These are phyloP conservation scores for Solanum okadae DNA, from an alignment of 257 asterid species.

Conservation along the genomic window DNA sequence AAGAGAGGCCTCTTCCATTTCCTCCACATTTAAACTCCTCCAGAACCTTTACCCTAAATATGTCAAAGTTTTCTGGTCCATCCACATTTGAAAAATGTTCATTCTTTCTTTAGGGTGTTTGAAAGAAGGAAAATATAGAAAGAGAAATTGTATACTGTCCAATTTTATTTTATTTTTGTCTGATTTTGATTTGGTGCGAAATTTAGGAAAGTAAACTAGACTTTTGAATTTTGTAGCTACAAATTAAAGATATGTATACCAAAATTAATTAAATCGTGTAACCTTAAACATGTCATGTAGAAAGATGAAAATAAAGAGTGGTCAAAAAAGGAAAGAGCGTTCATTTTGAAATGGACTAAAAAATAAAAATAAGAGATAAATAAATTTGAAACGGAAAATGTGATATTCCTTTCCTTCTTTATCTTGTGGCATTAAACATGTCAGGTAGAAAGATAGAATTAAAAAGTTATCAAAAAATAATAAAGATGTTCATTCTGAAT, in stretches of 20 bases:
- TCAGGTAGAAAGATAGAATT: too few relatives aligned
- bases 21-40: neutral
- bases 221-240: neutral
- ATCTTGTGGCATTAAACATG: neutral
- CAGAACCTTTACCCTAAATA: neutral
- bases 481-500: neutral
- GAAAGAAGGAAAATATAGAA: neutral
- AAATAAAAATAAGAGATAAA: neutral
- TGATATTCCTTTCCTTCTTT: neutral
- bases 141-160: neutral
- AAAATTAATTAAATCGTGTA: too few relatives aligned
- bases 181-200: rapidly evolving
- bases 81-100: neutral
- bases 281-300: neutral
- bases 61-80: neutral
- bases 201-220: too few relatives aligned
- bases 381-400: neutral
- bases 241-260: too few relatives aligned
- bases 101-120: neutral
- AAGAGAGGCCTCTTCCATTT: neutral
- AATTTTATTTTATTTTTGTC: too few relatives aligned
- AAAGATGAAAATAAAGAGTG: too few relatives aligned
- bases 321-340: neutral
- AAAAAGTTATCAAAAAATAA: neutral
- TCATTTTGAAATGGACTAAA: neutral